These are phyloP conservation scores for Phaffomyces antillensis DNA, from an alignment of 805 yeast genomes.

Conservation along the genomic window DNA sequence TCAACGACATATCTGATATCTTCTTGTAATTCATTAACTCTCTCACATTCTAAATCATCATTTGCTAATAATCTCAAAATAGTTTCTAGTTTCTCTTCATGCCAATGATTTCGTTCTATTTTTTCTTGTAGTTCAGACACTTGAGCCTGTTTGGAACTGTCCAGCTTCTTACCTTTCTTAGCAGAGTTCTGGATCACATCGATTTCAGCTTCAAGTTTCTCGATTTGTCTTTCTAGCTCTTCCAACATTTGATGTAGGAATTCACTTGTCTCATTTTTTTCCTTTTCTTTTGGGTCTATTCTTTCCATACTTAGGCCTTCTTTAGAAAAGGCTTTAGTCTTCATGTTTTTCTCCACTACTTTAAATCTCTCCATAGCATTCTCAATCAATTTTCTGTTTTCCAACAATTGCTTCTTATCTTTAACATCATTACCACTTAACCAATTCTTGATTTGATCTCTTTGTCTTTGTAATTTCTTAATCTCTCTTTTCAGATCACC, in stretches of 20 bases:
- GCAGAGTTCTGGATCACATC: constrained; percentile 44
- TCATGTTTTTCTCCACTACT: constrained; percentile 86
- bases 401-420: constrained; percentile 75
- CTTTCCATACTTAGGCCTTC: constrained; percentile 79
- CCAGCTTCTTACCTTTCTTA: constrained; percentile 54
- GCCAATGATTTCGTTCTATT: constrained; percentile 71
- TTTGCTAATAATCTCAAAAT: constrained; percentile 72
- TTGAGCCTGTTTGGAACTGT: constrained; percentile 45
- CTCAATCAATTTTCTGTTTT: constrained; percentile 64
- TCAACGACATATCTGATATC: constrained; percentile 92
- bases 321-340: constrained; percentile 88
- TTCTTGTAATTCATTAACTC: constrained; percentile 70
- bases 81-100: constrained; percentile 69
- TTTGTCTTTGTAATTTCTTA: constrained; percentile 83
- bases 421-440: constrained; percentile 84
- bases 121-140: constrained; percentile 56
- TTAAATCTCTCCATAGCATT: constrained; percentile 93
- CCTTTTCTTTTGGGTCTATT: constrained; percentile 73
- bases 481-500: constrained; percentile 90
- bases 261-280: constrained; percentile 62
- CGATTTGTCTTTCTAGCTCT: constrained; percentile 76
- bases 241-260: constrained; percentile 70
- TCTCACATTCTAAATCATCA: constrained; percentile 72
- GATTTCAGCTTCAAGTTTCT: constrained; percentile 66
- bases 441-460: constrained; percentile 97